These are phyloP conservation scores for Nakaseomyces bracarensis DNA, from an alignment of 1,139 yeast genomes.

Conservation along the genomic window DNA sequence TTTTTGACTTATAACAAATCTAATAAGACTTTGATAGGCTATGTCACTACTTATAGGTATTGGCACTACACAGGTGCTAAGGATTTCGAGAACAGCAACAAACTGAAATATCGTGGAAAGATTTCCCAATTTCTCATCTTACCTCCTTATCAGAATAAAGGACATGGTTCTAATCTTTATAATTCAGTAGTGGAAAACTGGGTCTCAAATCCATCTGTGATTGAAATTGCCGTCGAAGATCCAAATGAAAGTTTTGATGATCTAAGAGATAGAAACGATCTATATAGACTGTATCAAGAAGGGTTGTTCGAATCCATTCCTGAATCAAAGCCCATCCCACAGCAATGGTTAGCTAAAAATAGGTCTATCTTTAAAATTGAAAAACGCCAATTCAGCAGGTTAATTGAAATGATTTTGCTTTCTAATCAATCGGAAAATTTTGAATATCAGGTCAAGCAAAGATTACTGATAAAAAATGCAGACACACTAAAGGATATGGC, in stretches of 20 bases:
- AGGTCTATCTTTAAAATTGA: conserved; percentile 50
- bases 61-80: conserved; percentile 61
- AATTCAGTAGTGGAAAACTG: conserved; percentile 46
- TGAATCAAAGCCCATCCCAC: conserved; percentile 17
- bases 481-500: conserved; percentile 70
- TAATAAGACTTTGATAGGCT: conserved; percentile 53
- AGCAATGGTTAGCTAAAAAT: conserved; percentile 38
- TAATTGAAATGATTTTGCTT: conserved; percentile 66
- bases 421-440: conserved; percentile 32
- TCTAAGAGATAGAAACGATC: conserved; percentile 75
- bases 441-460: conserved; percentile 57
- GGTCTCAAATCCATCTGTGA: conserved; percentile 44
- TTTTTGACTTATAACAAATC: conserved; percentile 32
- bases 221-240: conserved; percentile 85
- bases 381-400: conserved; percentile 65
- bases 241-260: conserved; percentile 93
- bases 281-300: conserved; percentile 41
- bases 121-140: conserved; percentile 81
- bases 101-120: conserved; percentile 50
- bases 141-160: conserved; percentile 69
- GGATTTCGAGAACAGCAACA: conserved; percentile 42
- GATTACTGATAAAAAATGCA: conserved; percentile 67
- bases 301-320: conserved; percentile 28
- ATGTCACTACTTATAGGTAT: conserved; percentile 75
- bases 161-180: conserved; percentile 65